Conservation (phyloP, 23 red algal genomes). For the Gracilaria gracilis region DNA sequence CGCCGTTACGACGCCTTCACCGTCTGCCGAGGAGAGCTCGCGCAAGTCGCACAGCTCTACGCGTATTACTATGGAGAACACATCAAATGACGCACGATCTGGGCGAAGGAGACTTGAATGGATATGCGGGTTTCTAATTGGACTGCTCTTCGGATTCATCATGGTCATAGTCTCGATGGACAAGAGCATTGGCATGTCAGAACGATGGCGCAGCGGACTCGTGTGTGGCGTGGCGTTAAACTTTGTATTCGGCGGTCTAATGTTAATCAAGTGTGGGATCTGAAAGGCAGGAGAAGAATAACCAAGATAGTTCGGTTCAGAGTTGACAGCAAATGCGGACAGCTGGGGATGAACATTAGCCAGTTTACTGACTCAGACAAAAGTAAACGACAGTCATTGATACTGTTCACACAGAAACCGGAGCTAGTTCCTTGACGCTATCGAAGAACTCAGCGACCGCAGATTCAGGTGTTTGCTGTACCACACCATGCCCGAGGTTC, state of each 20-base stretch:
- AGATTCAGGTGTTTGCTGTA: slow-evolving; percentile 83
- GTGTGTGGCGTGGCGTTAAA: slow-evolving; percentile 42
- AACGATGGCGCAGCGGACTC: slow-evolving; percentile 53
- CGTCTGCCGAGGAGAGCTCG: background rate
- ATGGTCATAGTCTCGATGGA: slow-evolving; percentile 64
- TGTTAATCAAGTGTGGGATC: slow-evolving; percentile 24
- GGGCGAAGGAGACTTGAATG: slow-evolving; percentile 23
- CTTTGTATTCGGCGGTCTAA: slow-evolving; percentile 44
- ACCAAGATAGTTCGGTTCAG: too few species aligned
- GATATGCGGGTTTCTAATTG: slow-evolving; percentile 41
- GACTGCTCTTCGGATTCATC: slow-evolving; percentile 56
- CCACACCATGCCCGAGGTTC: slow-evolving; percentile 89
- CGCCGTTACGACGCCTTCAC: slow-evolving; percentile 29
- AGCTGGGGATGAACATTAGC: background rate
- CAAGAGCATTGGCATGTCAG: slow-evolving; percentile 46
- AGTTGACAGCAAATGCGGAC: too few species aligned
- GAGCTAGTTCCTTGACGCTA: slow-evolving; percentile 34
- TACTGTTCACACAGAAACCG: background rate
- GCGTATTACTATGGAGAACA: background rate
- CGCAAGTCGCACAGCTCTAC: background rate
- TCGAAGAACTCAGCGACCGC: slow-evolving; percentile 79
- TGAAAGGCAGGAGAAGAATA: background rate
- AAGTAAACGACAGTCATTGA: slow-evolving; percentile 1
- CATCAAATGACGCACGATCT: background rate
- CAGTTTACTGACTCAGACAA: background rate